Evolutionary conservation across 2,329 filamentous ascomycete species (phyloP), one percentile per base, ranked within the genome.

Genomic region (Emmonsiellopsis sp.): DNA sequence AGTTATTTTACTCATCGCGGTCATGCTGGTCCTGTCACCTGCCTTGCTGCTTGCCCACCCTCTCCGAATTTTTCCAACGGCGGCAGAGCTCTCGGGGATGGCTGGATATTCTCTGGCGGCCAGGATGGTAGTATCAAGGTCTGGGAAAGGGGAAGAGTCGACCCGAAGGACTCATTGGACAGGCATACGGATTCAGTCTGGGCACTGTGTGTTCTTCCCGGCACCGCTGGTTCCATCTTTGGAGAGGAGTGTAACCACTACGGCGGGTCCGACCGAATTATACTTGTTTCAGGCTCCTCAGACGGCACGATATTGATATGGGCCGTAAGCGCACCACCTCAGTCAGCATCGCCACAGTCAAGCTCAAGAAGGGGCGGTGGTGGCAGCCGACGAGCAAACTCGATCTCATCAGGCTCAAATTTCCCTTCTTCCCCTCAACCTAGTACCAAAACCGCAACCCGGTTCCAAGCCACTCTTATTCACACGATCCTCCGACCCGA

Each of bases 101-200:
- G 93, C 31, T 98, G 93, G 93, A 91, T 98, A 59, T 98, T 98
- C 70, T 97, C 92, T 5, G 93, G 93, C 56, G 93, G 93, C 3
- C 90, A 96, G 68, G 93, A 98, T 70, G 84, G 88, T 15, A 95
- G 89, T 6, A 84, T 98, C 38, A 83, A 91, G 32, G 90, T 98
- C 0, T 98, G 93, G 93, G 92, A 98, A 70, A 83, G 91, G 50
- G 92, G 92, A 31, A 79, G 92, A 46, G 89, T 98, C 34, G 93
- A 97, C 66, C 90, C 93, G 7, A 97, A 97, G 70, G 90, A 90
- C 2, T 95, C 90, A 0, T 77, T 98, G 3, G 89, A 96, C 60
- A 92, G 91, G 0, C 93, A 97, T 65, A 95, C 87, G 0, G 93
- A 98, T 75, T 89, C 91, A 3, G 89, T 98, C 4, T 98, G 93